A percentile compares a stretch with the other conserved stretches of the same genome.
These are phyloP conservation scores for Chlorociboria aeruginascens DNA, from an alignment of 495 filamentous ascomycete genomes.

Conservation along the genomic window DNA sequence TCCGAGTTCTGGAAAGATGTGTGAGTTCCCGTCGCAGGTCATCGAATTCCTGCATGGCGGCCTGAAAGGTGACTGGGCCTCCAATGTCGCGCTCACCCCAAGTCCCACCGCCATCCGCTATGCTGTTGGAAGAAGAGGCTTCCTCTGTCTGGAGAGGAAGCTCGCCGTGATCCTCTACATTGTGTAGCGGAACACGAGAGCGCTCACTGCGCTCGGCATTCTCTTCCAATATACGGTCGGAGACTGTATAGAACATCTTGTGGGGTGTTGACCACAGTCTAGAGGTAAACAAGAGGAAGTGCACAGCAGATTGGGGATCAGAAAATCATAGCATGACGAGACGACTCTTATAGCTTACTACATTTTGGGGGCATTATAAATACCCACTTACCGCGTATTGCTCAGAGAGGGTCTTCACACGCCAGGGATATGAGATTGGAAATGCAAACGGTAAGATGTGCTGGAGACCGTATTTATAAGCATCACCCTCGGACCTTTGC, in stretches of 20 bases:
- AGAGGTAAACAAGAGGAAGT: neutral
- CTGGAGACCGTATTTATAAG: too few species aligned
- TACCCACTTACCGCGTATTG: too few species aligned
- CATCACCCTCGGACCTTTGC: too few species aligned
- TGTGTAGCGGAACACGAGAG: conserved; percentile 13
- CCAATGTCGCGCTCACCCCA: conserved; percentile 67
- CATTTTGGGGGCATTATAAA: too few species aligned
- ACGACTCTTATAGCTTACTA: too few species aligned
- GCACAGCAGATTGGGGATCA: neutral
- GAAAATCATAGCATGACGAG: too few species aligned
- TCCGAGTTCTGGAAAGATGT: conserved; percentile 41
- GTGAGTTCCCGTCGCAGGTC: conserved; percentile 55
- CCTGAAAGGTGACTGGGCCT: conserved; percentile 45
- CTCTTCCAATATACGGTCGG: conserved; percentile 13
- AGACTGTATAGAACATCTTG: conserved; percentile 13
- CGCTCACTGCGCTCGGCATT: conserved; percentile 3
- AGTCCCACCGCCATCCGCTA: conserved; percentile 36
- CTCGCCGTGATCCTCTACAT: conserved; percentile 5
- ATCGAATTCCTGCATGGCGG: conserved; percentile 62
- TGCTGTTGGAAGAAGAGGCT: neutral
- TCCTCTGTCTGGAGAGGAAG: conserved; percentile 1
- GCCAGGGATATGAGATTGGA: too few species aligned
- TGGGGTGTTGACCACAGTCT: neutral
- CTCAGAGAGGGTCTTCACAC: too few species aligned
- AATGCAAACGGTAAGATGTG: too few species aligned